Base-by-base conservation (phyloP, 1,284 basidiomycete species). In the Trichosporon ovoides region DNA sequence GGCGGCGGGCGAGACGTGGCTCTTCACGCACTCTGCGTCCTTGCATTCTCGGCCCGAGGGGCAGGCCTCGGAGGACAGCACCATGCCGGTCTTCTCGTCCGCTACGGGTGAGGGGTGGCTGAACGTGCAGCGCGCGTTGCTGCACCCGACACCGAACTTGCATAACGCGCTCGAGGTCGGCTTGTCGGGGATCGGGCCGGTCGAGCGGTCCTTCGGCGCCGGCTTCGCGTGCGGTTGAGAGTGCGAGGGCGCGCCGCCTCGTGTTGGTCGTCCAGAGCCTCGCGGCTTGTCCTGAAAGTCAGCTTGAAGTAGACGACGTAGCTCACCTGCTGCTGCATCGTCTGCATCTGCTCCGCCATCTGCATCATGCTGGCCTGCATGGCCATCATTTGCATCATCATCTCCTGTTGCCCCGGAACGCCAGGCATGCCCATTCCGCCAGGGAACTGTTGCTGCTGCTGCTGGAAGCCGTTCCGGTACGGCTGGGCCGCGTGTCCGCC, bases 51-150 rank as follows among this genome's bases (percentile, higher is more conserved):
- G 87, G 18, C 89, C 89, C 40, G 86, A 84, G 67, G 73, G 68
- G 73, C 92, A 96, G 19, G 89, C 81, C 63, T 95, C 93, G 61
- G 88, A 91, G 67, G 88, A 91, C 59, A 96, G 80, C 2, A 96
- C 93, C 65, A 97, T 83, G n/a, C 92, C 93, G 14, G 70, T 74
- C 70, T 87, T 90, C 77, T 94, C 90, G 28, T 92, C 93, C 3
- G 93, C 91, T 0, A 91, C 89, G 14, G 93, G 92, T 5, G 88
- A 91, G 3, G 93, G 91, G 75, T 97, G 93, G 11, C 89, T 89
- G 77, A 85, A 96, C 18, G 86, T 82, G 75, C 93, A 97, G 52
- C 86, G 80, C 0, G 88, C 81, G 74, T 95, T 94, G 53, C 86
- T 88, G 77, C 93, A 97, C 66, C 92, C 93, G 20, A 87, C 81